Evolutionary conservation across 805 yeast genomes (phyloP).

Genomic region (Zygoascus biomembranicola): DNA sequence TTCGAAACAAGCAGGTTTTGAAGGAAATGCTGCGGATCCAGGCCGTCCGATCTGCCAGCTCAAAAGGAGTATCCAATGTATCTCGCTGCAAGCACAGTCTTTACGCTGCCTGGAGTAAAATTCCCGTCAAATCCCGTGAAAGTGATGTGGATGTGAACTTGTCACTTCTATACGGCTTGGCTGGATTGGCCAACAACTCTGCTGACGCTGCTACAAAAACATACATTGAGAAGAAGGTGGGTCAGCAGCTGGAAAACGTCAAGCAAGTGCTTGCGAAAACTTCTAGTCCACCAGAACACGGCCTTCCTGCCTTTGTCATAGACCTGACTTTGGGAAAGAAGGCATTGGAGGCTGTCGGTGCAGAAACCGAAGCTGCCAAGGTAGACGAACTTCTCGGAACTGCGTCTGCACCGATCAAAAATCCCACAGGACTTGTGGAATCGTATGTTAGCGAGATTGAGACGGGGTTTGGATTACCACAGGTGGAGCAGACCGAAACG

Average conservation of each 20-base stretch:
- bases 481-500: background rate
- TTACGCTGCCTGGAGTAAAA: background rate
- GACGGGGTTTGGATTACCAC: background rate
- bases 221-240: background rate
- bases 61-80: background rate
- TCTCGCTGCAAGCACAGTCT: background rate
- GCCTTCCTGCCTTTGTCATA: background rate
- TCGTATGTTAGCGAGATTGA: background rate
- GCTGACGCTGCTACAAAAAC: background rate
- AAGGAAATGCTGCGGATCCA: conserved; percentile 4
- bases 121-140: background rate
- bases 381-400: background rate
- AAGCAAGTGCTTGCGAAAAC: background rate
- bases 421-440: background rate
- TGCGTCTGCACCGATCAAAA: background rate
- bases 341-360: background rate
- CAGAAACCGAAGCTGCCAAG: background rate
- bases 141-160: background rate
- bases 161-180: background rate
- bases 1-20: background rate
- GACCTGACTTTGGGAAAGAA: background rate
- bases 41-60: background rate
- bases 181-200: background rate
- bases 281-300: background rate
- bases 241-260: background rate